Evolutionary conservation across 495 filamentous ascomycete species (phyloP).

Genomic region (Penicillium fimorum): DNA sequence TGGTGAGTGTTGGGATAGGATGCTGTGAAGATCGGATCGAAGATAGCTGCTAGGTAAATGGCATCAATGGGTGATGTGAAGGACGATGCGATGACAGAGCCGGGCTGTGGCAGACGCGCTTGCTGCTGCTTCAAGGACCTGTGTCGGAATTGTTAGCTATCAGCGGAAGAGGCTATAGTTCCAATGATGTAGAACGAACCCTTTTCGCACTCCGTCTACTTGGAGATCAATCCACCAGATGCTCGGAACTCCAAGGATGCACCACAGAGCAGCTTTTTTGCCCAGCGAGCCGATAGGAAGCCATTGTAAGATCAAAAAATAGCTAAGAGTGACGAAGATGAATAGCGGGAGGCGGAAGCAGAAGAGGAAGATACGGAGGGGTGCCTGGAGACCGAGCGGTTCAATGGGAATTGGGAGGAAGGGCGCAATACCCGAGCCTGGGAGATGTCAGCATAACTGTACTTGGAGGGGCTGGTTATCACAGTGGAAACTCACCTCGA

Average conservation of each 20-base stretch:
- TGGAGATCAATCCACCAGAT: conserved; percentile 98
- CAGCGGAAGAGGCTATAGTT: background rate
- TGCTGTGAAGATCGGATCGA: conserved; percentile 89
- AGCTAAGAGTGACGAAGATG: conserved; percentile 60
- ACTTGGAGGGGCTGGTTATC: conserved; percentile 2
- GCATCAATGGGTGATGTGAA: conserved; percentile 92
- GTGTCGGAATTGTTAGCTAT: background rate
- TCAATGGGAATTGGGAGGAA: conserved; percentile 78
- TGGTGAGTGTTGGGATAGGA: conserved; percentile 70
- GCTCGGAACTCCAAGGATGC: conserved; percentile 77
- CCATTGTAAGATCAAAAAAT: conserved; percentile 82
- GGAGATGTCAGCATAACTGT: conserved; percentile 9
- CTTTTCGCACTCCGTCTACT: conserved; percentile 91
- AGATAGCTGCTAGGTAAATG: conserved; percentile 93
- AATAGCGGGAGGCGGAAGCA: conserved; percentile 77
- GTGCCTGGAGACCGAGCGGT: conserved; percentile 56
- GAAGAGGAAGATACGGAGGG: conserved; percentile 70
- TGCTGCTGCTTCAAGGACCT: conserved; percentile 61
- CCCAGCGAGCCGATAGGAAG: conserved; percentile 75
- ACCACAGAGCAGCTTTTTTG: conserved; percentile 84
- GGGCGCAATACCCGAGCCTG: conserved; percentile 93
- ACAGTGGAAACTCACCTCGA: conserved; percentile 57
- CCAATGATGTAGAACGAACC: conserved; percentile 44
- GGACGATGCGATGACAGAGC: conserved; percentile 80
- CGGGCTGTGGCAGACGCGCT: conserved; percentile 68